Evolutionary conservation across 2,329 filamentous ascomycete genomes (phyloP), one percentile per base, ranked within the genome.

Genomic region (Botryosphaeria agaves): DNA sequence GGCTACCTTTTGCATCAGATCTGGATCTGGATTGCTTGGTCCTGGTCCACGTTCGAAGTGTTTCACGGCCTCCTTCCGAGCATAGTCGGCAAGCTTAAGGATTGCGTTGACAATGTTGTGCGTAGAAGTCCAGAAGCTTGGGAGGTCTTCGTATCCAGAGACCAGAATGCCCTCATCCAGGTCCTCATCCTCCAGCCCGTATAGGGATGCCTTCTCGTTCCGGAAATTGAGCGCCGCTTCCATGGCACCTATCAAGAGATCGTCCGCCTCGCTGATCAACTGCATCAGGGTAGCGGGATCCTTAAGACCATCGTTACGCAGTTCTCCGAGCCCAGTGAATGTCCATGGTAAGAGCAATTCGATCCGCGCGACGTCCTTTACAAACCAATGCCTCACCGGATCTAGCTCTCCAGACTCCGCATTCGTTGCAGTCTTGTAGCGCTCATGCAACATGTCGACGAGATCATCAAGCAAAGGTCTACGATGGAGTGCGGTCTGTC

Each of bases 81-180:
- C 55, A 7, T 56, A 41, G 14, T 55, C 39, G n/a, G 57, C 44
- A 16, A 62, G 47, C 19, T 46, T 32, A 41, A 45, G 29, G 5
- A 45, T 39, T 4, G 53, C 47, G 29, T 51, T 51, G 27, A 62
- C 50, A 18, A 62, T 51, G 26, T 55, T 55, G 32, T 54, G 46
- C 1, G 68, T 72, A 11, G 81, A 84, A 0, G 85, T 94, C 89
- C 89, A 98, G 26, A 85, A 79, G 35, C 81, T 74, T 0, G 77
- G 70, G 6, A 94, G 62, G 7, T 65, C 69, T 14, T 74, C 65
- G 44, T 83, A 85, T 26, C 70, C 68, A 11, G 64, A 57, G 14
- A 50, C 46, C 4, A 64, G 42, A 11, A 64, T 41, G 26, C 59
- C 57, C 28, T 61, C 53, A 7, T 44, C 38, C 18, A 89, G 52